Evolutionary conservation across 2,329 filamentous ascomycete genomes (phyloP).

Genomic region (Fusarium equiseti): DNA sequence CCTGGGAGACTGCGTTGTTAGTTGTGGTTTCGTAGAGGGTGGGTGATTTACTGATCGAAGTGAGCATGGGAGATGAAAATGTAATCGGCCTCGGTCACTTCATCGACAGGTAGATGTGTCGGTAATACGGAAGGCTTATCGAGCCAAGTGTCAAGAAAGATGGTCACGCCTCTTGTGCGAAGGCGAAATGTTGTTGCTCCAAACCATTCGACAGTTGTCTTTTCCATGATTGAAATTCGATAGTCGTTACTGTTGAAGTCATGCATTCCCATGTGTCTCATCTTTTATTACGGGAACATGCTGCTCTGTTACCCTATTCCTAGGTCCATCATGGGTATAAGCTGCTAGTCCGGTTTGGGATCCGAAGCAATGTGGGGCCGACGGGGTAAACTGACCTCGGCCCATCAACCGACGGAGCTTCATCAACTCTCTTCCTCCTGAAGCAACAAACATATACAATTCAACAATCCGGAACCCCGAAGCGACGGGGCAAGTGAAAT

Average conservation of each 20-base stretch:
- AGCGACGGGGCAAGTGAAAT: neutral
- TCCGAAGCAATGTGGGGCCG: neutral
- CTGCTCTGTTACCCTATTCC: neutral
- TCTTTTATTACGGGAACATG: fast-evolving
- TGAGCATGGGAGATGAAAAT: slow-evolving; percentile 2
- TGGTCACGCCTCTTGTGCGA: neutral
- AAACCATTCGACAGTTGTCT: neutral
- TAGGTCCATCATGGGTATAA: fast-evolving
- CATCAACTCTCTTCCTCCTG: neutral
- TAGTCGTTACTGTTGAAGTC: fast-evolving
- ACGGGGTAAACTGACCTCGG: neutral
- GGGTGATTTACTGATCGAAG: neutral
- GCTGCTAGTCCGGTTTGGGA: neutral
- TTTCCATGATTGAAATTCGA: neutral
- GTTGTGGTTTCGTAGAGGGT: fast-evolving
- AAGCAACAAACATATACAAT: fast-evolving
- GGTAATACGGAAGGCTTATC: too few relatives aligned
- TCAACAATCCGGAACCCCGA: neutral
- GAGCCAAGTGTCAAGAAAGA: neutral
- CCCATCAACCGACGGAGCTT: too few relatives aligned
- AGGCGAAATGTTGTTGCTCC: slow-evolving; percentile 2
- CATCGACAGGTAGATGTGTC: too few relatives aligned
- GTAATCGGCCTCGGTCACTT: neutral
- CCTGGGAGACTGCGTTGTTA: neutral
- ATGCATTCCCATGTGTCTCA: fast-evolving